Conservation (phyloP, 1,284 basidiomycete genomes). For the Leccinum laetum region DNA sequence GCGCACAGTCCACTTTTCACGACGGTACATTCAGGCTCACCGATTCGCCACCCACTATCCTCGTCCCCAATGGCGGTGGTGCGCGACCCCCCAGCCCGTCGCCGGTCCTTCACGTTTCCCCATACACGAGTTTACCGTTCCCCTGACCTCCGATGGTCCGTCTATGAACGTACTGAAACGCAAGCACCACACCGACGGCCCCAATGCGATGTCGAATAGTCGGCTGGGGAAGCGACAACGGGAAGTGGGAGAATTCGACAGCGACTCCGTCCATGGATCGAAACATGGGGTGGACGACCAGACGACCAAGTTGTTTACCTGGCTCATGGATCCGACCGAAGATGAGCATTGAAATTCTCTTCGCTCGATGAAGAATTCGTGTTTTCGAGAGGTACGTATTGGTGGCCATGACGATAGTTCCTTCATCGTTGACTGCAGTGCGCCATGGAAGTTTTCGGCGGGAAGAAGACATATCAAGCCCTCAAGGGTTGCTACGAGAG, state of each 20-base stretch:
- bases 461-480: conserved; percentile 76
- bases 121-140: conserved; percentile 35
- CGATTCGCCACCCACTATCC: conserved; percentile 34
- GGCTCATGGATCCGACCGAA: conserved; percentile 68
- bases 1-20: conserved; percentile 30
- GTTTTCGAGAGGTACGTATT: conserved; percentile 66
- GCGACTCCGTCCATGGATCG: conserved; percentile 56
- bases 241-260: conserved; percentile 48
- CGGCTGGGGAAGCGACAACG: conserved; percentile 48
- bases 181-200: conserved; percentile 45
- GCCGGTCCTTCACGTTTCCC: conserved; percentile 33
- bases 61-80: conserved; percentile 26
- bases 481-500: conserved; percentile 80
- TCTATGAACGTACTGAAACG: conserved; percentile 40
- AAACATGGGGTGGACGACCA: conserved; percentile 83
- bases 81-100: conserved; percentile 28
- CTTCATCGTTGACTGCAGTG: conserved; percentile 43
- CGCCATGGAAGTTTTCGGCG: conserved; percentile 62
- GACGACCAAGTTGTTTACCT: conserved; percentile 68
- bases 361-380: conserved; percentile 74
- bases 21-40: conserved; percentile 30
- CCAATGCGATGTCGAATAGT: conserved; percentile 33
- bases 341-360: conserved; percentile 76
- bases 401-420: neutral
- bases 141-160: conserved; percentile 27